Base-by-base conservation (phyloP, 2,329 filamentous ascomycete genomes). In the Rutstroemia sydowiana region DNA sequence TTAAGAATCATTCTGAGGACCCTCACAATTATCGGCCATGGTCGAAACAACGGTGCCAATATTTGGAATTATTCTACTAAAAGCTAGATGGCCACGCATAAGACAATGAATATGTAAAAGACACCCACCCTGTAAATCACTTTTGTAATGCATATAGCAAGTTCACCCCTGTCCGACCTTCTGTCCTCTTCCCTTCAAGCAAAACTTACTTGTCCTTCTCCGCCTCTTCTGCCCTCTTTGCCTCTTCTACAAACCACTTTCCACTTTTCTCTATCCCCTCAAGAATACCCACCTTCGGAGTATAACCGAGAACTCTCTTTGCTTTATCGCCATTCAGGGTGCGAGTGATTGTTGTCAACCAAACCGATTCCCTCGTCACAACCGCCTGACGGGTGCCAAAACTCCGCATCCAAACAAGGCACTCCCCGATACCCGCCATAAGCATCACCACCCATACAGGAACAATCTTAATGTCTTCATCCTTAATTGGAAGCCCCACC, bases 251-350 rank as follows among this genome's bases (percentile, higher is more conserved):
- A 32, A 48, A 48, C 36, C 18, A 48, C 14, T 26, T 48, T n/a
- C 31, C 53, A 31, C 20, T 43, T 32, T 49, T 47, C 34, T 50
- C 31, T 13, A 58, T 36, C 3, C 49, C 73, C 61, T 76, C 73
- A 51, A 74, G 68, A 37, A 75, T 62, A 2, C 65, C 61, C 7
- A 75, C 67, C 42, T 71, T 59, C n/a, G 74, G 71, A 37, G 52
- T 49, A 58, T 75, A 76, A 14, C 70, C 71, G 10, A 75, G 63
- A 45, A 71, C 65, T 45, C 57, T 58, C 65, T 71, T 74, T 21
- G 73, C 70, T 37, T 54, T 57, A 6, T 41, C 45, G 40, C 21
- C n/a, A 44, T 55, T 28, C 5, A 52, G 43, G 8, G 54, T 57
- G 23, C 51, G 40, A 7, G 18, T 43, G 11, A 56, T 44, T 26